Percentiles rank a stretch among this genome's conserved stretches.
Conservation (phyloP, 352 stramenopile species). For the Phytophthora ohioensis region DNA sequence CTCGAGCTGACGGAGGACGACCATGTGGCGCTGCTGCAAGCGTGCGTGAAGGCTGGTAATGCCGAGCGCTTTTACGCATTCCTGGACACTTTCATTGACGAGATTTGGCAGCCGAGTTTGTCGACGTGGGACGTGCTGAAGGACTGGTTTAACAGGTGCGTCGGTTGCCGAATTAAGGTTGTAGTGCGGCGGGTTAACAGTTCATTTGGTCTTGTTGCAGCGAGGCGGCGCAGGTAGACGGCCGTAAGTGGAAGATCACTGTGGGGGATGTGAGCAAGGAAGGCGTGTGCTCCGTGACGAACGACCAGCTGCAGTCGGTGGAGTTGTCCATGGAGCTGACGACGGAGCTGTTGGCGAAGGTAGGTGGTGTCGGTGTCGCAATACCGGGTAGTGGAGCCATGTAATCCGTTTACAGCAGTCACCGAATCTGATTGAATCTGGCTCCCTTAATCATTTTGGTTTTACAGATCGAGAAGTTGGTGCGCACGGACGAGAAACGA, state of each 20-base stretch:
- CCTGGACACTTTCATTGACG: slow-evolving; percentile 68
- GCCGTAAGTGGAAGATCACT: slow-evolving; percentile 61
- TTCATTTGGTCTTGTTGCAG: slow-evolving; percentile 35
- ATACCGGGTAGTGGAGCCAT: slow-evolving; percentile 18
- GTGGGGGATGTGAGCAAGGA: slow-evolving; percentile 61
- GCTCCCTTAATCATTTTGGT: slow-evolving; percentile 6
- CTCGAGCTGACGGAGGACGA: slow-evolving; percentile 75
- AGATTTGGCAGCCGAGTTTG: slow-evolving; percentile 57
- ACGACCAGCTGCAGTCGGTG: slow-evolving; percentile 70
- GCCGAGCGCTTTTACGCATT: slow-evolving; percentile 62
- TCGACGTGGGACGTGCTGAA: slow-evolving; percentile 71
- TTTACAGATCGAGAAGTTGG: slow-evolving; percentile 83
- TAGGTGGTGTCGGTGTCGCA: slow-evolving; percentile 26
- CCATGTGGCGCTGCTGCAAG: slow-evolving; percentile 66
- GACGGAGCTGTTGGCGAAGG: slow-evolving; percentile 69
- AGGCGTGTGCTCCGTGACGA: slow-evolving; percentile 69
- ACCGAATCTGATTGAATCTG: slow-evolving; percentile 21
- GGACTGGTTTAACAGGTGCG: slow-evolving; percentile 76
- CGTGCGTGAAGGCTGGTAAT: slow-evolving; percentile 49
- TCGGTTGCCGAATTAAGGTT: slow-evolving; percentile 6
- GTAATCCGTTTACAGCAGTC: slow-evolving; percentile 20
- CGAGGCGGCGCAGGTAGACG: slow-evolving; percentile 67
- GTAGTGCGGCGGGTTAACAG: slow-evolving; percentile 7
- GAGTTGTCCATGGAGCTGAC: slow-evolving; percentile 61
- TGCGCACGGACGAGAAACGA: slow-evolving; percentile 76